Base-by-base conservation (phyloP, 2,329 filamentous ascomycete genomes). In the Diaporthe longicolla region DNA sequence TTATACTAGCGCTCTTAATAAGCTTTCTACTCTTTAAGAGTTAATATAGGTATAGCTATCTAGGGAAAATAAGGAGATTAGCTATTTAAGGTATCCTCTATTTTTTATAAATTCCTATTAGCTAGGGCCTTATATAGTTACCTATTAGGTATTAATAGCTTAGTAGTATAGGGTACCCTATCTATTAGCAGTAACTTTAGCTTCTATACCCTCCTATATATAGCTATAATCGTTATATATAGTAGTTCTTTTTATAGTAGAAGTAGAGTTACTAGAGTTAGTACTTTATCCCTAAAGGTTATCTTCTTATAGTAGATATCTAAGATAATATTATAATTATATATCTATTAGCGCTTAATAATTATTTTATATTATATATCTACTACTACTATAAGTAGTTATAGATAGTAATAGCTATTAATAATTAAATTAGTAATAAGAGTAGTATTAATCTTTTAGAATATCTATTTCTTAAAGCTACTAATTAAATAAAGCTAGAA, bases 351-450 rank as follows among this genome's bases (percentile, higher is more conserved):
- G 0, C 32, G 24, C 4, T 2, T 37, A 66, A 66, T 35, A 37
- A 66, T 66, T 32, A 66, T 32, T 24, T 66, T 45, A 45, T 66
- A 52, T 24, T 52, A 35, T 37, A 66, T 66, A 66, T 66, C 9
- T 66, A 66, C 8, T 50, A 66, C 6, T 37, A 66, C 9, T 66
- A 66, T 66, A 35, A 9, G 17, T 52, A 66, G 2, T 2, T 52
- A n/a, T n/a, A 29, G 10, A 13, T 52, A 66, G 1, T n/a, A 13
- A 0, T 21, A 13, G 4, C 4, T 19, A 19, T 66, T 15, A 19
- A 66, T 37, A n/a, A 66, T 2, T 35, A 66, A 21, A 24, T 66
- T 52, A 32, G 5, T 9, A n/a, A 66, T n/a, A 37, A 66, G 17
- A 0, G 11, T 15, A 17, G 32, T 66, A 66, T 66, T 50, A 45